Evolutionary conservation across 23 red algal genomes (phyloP), one percentile per base, ranked within the genome.

Genomic region (Gracilaria domingensis): DNA sequence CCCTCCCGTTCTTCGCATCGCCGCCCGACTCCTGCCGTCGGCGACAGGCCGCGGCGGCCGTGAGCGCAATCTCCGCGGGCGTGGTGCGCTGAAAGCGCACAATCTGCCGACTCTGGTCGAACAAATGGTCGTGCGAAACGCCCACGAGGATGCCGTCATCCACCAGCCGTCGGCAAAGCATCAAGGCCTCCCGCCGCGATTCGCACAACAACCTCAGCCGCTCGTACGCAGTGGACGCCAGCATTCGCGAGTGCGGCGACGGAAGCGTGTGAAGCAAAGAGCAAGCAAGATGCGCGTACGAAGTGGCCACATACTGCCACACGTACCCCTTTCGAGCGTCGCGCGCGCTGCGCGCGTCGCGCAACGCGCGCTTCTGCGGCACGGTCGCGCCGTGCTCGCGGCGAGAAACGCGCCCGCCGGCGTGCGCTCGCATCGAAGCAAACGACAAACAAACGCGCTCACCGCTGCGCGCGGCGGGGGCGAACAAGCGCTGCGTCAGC

Each of bases 21-120:
- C n/a, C 16, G 29, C 29, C 17, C 32, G 2, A 8, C 5, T 37
- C 11, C 30, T 69, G 29, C 25, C 72, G 72, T 25, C 25, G 4
- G 5, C 72, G 38, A 28, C 6, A 50, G 0, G 42, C 42, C 21
- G 72, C 42, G 20, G 72, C 72, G 6, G 72, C 72, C 21, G 72
- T 20, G n/a, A 77, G 72, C 38, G 72, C 72, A 30, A 77, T 77
- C 24, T 48, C 40, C 20, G 72, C 39, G 23, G 72, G 72, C 23
- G 72, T 77, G 11, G 45, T 51, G 42, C 72, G 72, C 50, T 77
- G 72, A 25, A 77, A 77, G 38, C 72, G 72, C 20, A 77, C 72
- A 37, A 77, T 51, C 8, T 51, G 23, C 30, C 72, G 38, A 50
- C 72, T 77, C 45, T 77, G 38, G 20, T 77, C 72, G 72, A 77